phyloP scores from a whole-genome alignment of 345 rosid species.

The Bruguiera parviflora region DNA sequence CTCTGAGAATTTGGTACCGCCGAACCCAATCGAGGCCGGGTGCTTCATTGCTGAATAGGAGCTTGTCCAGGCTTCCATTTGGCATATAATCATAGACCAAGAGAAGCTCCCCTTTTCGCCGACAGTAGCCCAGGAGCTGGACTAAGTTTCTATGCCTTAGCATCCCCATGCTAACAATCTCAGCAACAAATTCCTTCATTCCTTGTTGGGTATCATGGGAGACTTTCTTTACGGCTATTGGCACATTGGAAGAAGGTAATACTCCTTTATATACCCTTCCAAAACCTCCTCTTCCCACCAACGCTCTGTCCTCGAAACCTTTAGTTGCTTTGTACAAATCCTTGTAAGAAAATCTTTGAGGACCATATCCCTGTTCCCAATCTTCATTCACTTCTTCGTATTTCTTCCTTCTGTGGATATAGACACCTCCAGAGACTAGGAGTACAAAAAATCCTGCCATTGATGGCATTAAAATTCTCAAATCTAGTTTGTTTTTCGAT shows the following conservation, averaged over 20 bases:
- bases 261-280: constrained; percentile 21
- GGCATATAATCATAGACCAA: constrained; percentile 23
- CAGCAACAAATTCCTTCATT: constrained; percentile 21
- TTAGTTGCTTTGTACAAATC: constrained; percentile 15
- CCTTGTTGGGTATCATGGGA: constrained; percentile 10
- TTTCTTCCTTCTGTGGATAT: not conserved
- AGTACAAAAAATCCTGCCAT: not conserved
- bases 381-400: constrained; percentile 16
- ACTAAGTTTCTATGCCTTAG: constrained; percentile 22
- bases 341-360: constrained; percentile 19
- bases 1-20: constrained; percentile 8
- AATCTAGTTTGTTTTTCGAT: not conserved
- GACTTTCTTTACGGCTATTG: constrained; percentile 17
- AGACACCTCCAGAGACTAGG: not conserved
- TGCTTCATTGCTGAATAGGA: constrained; percentile 2
- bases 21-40: constrained; percentile 4
- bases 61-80: constrained; percentile 18
- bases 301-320: constrained; percentile 11
- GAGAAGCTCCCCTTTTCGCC: constrained; percentile 14
- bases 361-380: constrained; percentile 22
- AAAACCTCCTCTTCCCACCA: constrained; percentile 16
- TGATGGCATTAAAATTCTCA: not conserved
- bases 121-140: constrained; percentile 17
- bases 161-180: constrained; percentile 17
- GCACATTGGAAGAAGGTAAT: not conserved